These are phyloP conservation scores for Stachybotrys elegans DNA, from an alignment of 2,329 filamentous ascomycete genomes.

Conservation along the genomic window DNA sequence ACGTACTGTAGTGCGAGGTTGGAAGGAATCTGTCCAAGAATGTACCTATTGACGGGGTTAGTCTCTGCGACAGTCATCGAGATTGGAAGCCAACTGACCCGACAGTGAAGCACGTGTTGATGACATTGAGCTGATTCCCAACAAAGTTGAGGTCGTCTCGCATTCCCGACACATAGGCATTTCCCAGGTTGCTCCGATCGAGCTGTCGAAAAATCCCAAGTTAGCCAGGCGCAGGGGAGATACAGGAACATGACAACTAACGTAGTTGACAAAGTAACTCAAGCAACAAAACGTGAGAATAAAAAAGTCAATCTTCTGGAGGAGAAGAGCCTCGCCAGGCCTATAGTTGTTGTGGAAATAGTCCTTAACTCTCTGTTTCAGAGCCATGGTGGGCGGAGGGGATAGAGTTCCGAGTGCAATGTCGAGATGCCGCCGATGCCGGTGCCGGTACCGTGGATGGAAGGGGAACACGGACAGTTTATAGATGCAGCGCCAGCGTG, in stretches of 20 bases:
- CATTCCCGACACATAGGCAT: slow-evolving; percentile 40
- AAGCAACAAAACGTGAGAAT: slow-evolving; percentile 60
- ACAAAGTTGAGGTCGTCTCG: slow-evolving; percentile 36
- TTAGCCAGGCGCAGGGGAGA: background rate
- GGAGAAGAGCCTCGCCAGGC: slow-evolving; percentile 37
- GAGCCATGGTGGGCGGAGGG: no score
- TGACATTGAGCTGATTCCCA: slow-evolving; percentile 28
- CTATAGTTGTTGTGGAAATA: slow-evolving; percentile 29
- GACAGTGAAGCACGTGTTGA: slow-evolving; percentile 14
- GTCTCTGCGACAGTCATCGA: background rate
- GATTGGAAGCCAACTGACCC: slow-evolving; percentile 13
- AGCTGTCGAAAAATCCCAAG: no score
- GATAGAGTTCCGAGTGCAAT: no score
- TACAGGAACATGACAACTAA: slow-evolving; percentile 18
- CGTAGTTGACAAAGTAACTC: slow-evolving; percentile 51
- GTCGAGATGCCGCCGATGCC: no score
- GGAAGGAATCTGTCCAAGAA: slow-evolving; percentile 37
- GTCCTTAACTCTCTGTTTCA: no score
- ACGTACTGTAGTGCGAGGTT: slow-evolving; percentile 44
- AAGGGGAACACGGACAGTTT: no score
- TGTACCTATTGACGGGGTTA: slow-evolving; percentile 4
- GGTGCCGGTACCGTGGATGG: no score
- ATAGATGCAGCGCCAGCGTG: no score
- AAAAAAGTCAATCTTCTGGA: slow-evolving; percentile 59
- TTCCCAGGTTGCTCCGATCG: slow-evolving; percentile 17